phyloP scores from a whole-genome alignment of 345 rosid species.

The Eucalyptus cloeziana region DNA sequence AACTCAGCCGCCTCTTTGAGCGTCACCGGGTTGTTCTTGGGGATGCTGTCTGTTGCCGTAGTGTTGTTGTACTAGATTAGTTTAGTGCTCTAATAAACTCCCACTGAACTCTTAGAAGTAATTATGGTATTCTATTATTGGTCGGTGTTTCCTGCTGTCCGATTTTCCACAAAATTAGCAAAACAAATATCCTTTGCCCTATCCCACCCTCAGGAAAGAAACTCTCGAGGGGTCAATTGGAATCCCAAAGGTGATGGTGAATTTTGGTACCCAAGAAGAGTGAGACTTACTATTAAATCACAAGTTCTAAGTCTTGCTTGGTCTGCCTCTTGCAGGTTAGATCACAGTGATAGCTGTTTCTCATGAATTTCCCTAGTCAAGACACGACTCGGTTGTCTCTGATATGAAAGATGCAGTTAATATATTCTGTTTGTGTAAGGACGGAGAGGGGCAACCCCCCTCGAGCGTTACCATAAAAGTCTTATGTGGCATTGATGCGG shows the following conservation, averaged over 20 bases:
- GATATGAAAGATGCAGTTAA: background rate
- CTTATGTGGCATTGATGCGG: background rate
- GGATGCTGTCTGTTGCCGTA: constrained; percentile 8
- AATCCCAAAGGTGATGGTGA: background rate
- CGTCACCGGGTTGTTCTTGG: constrained; percentile 6
- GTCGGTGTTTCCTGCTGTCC: background rate
- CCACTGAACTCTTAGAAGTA: too few species aligned
- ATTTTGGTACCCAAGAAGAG: background rate
- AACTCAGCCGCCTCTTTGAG: constrained; percentile 25
- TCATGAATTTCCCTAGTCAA: background rate
- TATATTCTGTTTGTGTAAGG: background rate
- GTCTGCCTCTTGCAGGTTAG: background rate
- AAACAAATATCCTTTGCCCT: background rate
- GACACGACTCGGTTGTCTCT: background rate
- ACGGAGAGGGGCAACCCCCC: background rate
- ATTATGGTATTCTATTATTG: background rate
- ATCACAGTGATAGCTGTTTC: background rate
- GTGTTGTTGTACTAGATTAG: constrained; percentile 18
- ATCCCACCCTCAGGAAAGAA: background rate
- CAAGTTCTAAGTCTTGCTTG: background rate
- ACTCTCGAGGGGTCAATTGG: background rate
- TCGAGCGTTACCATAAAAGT: background rate
- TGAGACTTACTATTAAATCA: background rate
- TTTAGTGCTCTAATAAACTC: too few species aligned
- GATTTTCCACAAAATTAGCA: background rate